Percentiles rank a stretch among this genome's conserved stretches.
phyloP scores from a whole-genome alignment of 345 rosid species.

The Sisymbrium altissimum region DNA sequence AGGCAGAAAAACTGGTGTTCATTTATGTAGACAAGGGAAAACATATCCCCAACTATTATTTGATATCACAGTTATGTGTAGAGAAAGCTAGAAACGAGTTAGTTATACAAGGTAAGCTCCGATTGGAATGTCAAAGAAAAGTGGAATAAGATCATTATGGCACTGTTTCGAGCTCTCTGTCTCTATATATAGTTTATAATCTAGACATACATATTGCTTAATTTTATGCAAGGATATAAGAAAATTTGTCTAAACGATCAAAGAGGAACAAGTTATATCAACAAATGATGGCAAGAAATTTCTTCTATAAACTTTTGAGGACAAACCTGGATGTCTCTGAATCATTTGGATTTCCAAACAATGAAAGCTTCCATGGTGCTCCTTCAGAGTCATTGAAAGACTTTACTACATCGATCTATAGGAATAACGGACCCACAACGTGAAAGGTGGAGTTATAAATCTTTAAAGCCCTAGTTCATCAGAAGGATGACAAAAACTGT shows the following conservation, averaged over 20 bases:
- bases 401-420: slow-evolving; percentile 81
- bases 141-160: not conserved
- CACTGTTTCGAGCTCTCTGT: not conserved
- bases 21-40: not conserved
- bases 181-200: not conserved
- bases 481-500: not conserved
- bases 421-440: slow-evolving; percentile 7
- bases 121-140: not conserved
- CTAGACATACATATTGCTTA: not conserved
- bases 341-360: slow-evolving; percentile 96
- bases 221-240: not conserved
- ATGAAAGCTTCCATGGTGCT: slow-evolving; percentile 87
- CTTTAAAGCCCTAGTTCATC: not conserved
- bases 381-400: slow-evolving; percentile 78
- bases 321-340: slow-evolving; percentile 87
- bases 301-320: not conserved
- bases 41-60: not conserved
- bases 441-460: slow-evolving; percentile 6
- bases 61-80: not conserved
- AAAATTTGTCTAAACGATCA: not conserved
- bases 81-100: not conserved
- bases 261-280: not conserved
- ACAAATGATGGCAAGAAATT: not conserved
- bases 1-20: not conserved
- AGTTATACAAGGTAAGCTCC: not conserved